Base-by-base conservation (phyloP, 257 asterid genomes). In the Avicennia marina region DNA sequence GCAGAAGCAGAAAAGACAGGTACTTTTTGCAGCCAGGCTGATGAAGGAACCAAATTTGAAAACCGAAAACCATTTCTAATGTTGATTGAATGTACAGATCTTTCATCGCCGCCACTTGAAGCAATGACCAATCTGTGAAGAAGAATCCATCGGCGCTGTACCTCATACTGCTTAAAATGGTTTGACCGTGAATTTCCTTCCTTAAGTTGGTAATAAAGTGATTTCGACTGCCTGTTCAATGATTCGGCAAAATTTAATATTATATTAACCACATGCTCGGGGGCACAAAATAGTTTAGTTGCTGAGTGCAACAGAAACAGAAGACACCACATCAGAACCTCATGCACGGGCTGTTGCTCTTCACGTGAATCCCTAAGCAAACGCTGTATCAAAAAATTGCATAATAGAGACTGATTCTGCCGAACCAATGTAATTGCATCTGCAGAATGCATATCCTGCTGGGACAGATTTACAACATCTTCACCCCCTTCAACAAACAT, bases 401-500 rank as follows among this genome's bases (percentile, higher is more conserved):
- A 83, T 57, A 91, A 36, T 54, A 81, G 88, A 55, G 76, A 78
- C 67, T 91, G 97, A 76, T 91, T 88, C 65, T 88, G 93, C 46
- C 98, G 78, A 67, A 85, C 82, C 76, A 91, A 80, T 74, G 98
- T 83, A 39, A 88, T 66, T 25, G 97, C 98, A 85, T 91, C 98
- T 57, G 96, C 94, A 52, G 81, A 75, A 56, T 70, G 64, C 66
- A 62, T 55, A 76, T 85, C 95, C 58, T 68, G 74, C 81, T 52
- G 62, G 33, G 84, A 74, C 72, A 86, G 65, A 56, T 45, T 66
- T 59, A 78, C 49, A 52, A 60, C 64, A 58, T 60, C 90, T 60
- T 75, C 90, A 49, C 56, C 60, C 64, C 74, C 89, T 79, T 82
- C 96, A 54, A 44, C 70, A 62, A 32, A 55, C 51, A 82, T 72